A percentile compares a stretch with the other conserved stretches of the same genome.
Evolutionary conservation across 192 early-diverging fungal genomes (phyloP).

Genomic region (Phycomyces nitens): DNA sequence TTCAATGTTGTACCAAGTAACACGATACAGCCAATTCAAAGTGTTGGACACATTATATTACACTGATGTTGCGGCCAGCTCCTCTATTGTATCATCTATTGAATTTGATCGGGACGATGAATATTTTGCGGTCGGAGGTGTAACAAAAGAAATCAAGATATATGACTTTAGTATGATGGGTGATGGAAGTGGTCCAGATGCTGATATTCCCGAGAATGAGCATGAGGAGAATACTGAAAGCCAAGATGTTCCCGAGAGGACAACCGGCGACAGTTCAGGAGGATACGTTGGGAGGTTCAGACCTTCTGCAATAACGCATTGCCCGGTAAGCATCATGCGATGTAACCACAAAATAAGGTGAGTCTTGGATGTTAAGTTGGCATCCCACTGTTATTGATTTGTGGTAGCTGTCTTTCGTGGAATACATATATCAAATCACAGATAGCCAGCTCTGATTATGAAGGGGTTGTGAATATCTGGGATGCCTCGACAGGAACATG

Average conservation of each 20-base stretch:
- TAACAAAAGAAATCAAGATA: conserved; percentile 89
- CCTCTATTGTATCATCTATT: conserved; percentile 88
- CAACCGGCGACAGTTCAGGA: conserved; percentile 7
- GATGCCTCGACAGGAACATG: conserved; percentile 68
- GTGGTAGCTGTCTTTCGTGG: conserved; percentile 81
- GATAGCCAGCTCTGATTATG: conserved; percentile 89
- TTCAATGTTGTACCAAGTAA: conserved; percentile 66
- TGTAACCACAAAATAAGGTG: conserved; percentile 86
- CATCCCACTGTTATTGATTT: conserved; percentile 1
- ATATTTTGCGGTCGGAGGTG: conserved; percentile 91
- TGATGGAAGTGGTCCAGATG: conserved; percentile 14
- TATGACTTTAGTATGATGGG: conserved; percentile 73
- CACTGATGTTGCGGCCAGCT: conserved; percentile 62
- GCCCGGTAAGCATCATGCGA: conserved; percentile 75
- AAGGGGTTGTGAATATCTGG: conserved; percentile 88
- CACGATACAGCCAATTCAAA: conserved; percentile 63
- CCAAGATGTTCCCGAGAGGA: conserved; percentile 9
- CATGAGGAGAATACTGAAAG: conserved; percentile 2
- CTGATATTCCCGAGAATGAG: conserved; percentile 23
- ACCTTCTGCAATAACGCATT: conserved; percentile 50
- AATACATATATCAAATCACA: conserved; percentile 84
- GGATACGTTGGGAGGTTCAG: not conserved
- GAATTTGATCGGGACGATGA: conserved; percentile 94
- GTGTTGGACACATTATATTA: conserved; percentile 79
- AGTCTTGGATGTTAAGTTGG: not conserved